Conservation (phyloP, 176 grass and related monocot genomes). For the Oryza australiensis region DNA sequence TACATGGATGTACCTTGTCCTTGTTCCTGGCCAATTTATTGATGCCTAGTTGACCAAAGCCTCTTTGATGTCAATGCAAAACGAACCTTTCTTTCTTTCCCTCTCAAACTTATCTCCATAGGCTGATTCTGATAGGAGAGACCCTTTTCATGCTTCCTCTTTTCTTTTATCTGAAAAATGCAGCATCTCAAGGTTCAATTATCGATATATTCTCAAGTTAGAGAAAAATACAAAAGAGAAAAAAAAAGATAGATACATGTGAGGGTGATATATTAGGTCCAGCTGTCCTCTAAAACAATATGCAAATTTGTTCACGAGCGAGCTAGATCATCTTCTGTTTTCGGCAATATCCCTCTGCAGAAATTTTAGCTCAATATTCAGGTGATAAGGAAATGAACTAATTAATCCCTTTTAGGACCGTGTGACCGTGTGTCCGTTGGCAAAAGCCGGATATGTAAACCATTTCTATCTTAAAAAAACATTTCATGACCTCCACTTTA, state of each 20-base stretch:
- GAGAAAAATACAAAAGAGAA: neutral
- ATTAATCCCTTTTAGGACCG: neutral
- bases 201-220: constrained; percentile 23
- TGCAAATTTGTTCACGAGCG: neutral
- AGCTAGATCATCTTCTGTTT: neutral
- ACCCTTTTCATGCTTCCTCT: constrained; percentile 14
- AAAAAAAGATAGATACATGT: neutral
- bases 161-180: constrained; percentile 35
- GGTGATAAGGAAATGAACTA: neutral
- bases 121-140: constrained; percentile 24
- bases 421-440: no score
- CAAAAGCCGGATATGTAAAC: no score
- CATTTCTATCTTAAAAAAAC: no score
- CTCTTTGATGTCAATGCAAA: constrained; percentile 15
- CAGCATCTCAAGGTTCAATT: neutral
- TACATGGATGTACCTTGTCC: constrained; percentile 39
- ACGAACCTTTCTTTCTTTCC: constrained; percentile 36
- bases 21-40: constrained; percentile 31
- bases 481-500: neutral
- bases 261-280: neutral
- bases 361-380: neutral
- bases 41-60: neutral
- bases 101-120: constrained; percentile 15
- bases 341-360: neutral
- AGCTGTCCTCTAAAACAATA: no score